Base-by-base conservation (phyloP, 1,284 basidiomycete genomes). In the Cutaneotrichosporon cavernicola region DNA sequence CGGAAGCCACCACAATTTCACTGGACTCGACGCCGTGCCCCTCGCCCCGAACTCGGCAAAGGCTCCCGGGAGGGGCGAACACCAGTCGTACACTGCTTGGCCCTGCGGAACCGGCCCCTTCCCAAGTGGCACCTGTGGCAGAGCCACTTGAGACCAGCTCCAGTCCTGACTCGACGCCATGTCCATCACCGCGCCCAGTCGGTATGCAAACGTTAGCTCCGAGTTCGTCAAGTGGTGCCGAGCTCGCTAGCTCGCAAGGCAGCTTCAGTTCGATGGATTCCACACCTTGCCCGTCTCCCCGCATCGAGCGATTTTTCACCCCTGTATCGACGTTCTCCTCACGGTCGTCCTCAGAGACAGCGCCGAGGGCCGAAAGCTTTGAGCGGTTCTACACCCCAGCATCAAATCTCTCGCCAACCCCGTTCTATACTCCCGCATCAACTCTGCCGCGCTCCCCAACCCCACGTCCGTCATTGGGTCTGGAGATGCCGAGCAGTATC, bases 401-500 rank as follows among this genome's bases (percentile, higher is more conserved):
- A 4, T 18, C 46, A 2, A 18, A 8, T 3, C 3, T n/a, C 14
- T 36, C 34, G 34, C 34, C 34, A 36, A 36, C 34, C 34, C 34
- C 34, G 34, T 36, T 36, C 34, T 36, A 36, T 13, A 36, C 34
- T 36, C 34, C 34, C 7, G 34, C 5, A 8, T 36, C 34, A 36
- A 22, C 47, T 14, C 26, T 6, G n/a, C 6, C 26, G 7, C 34
- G 13, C 53, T 22, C 53, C 32, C 16, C 53, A 18, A 22, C 53
- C 2, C 18, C 34, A 38, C 22, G 38, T 4, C 16, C 55, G 21
- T n/a, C 22, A 2, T 14, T 32, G 6, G 34, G 9, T 22, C 22
- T 43, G 14, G 36, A 40, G 36, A 43, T n/a, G 55, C 38, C 53
- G n/a, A 56, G 53, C 31, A 56, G 53, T 26, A 32, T 26, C 9